These are phyloP conservation scores for Sordaria brevicollis DNA, from an alignment of 495 filamentous ascomycete genomes.

Conservation along the genomic window DNA sequence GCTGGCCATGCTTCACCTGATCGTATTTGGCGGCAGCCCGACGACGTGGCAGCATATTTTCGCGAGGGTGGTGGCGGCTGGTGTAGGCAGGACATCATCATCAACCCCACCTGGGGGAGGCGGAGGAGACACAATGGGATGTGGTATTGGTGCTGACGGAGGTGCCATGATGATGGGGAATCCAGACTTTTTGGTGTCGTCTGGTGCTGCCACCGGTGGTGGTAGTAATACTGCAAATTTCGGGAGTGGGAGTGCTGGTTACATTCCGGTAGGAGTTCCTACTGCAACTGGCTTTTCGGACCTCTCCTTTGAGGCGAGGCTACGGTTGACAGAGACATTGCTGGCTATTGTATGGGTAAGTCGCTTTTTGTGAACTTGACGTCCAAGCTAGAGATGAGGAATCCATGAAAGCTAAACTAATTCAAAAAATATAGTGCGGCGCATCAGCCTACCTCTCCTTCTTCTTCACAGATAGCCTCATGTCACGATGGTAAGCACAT, in stretches of 20 bases:
- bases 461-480: slow-evolving; percentile 85
- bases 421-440: slow-evolving; percentile 47
- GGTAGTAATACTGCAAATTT: neutral
- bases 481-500: slow-evolving; percentile 66
- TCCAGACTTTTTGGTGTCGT: neutral
- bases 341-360: slow-evolving; percentile 78
- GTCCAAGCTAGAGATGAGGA: neutral
- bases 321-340: slow-evolving; percentile 66
- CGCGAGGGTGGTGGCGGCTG: slow-evolving; percentile 22
- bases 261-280: neutral
- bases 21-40: slow-evolving; percentile 8
- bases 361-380: neutral
- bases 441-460: slow-evolving; percentile 80
- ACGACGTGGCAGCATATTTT: neutral
- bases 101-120: slow-evolving; percentile 41
- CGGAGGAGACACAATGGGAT: slow-evolving; percentile 19
- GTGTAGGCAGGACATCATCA: slow-evolving; percentile 23
- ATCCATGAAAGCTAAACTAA: neutral
- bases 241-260: neutral
- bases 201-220: neutral
- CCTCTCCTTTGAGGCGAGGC: slow-evolving; percentile 18
- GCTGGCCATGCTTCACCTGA: slow-evolving; percentile 25
- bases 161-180: neutral
- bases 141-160: neutral
- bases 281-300: slow-evolving; percentile 6